Base-by-base conservation (phyloP, 2,329 filamentous ascomycete genomes). In the Xenosphaeropsis pyriputrescens region DNA sequence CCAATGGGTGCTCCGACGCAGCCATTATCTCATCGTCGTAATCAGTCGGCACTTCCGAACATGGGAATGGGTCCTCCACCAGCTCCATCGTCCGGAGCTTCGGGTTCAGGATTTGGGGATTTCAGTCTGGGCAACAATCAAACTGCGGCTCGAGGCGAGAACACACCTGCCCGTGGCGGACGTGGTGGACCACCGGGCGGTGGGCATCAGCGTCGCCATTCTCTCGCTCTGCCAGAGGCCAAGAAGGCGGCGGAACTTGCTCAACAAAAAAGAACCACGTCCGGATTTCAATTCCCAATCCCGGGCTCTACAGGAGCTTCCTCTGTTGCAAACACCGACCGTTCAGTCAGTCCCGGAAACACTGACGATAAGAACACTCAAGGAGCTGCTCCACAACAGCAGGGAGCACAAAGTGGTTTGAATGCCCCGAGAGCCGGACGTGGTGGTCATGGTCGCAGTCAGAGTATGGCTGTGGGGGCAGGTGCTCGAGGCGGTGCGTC, bases 241-340 rank as follows among this genome's bases (percentile, higher is more conserved):
- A 96, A 94, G 64, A 96, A 95, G 65, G 91, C 91, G 35, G 91
- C 91, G 40, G 91, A 98, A 59, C 64, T 94, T 45, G 91, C 91
- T 35, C 91, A 98, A 63, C 89, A 94, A 67, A 95, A 95, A 65
- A 74, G 88, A 59, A 93, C 89, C 39, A 86, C 88, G 43, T 86
- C 84, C 45, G 86, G 79, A 41, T 98, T 96, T 62, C 88, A 94
- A 57, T 98, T 98, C 57, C 89, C 91, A 13, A 75, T 79, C 38
- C 83, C 86, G 36, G 73, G 72, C 35, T 70, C 79, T 45, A 67
- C 72, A 38, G 72, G 72, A 29, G 70, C 74, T 45, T 64, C 70
- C 36, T 61, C 72, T 37, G 73, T 76, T 43, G 61, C 71, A 18
- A 70, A 65, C 34, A 65, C 70, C 6, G 67, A 70, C 31, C 39